Evolutionary conservation across 169 alveolate genomes (phyloP), one percentile per base, ranked within the genome.

Genomic region (Plasmodium malariae): DNA sequence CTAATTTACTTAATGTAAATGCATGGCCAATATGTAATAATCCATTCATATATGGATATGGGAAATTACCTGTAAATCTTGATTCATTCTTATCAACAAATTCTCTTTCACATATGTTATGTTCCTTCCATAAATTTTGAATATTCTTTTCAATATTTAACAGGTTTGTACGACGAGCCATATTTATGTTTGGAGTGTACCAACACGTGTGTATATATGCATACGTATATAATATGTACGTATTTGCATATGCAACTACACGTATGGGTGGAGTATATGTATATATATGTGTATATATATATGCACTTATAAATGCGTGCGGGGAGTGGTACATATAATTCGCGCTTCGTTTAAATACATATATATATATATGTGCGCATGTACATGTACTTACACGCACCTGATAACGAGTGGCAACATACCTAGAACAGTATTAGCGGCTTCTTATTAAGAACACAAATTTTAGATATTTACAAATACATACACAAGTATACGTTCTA

Each of bases 21-120:
- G 98, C 99, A 89, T 99, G 99, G 0, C 99, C 99, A 63, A 99
- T 94, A 88, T 99, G 99, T 74, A 99, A 94, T 89, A 98, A 93
- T 0, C 99, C 99, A 88, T 99, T 99, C 99, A 98, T 98, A 85
- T 99, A 99, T 0, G 99, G 99, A 89, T 96, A 98, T 36, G 99
- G 99, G 93, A 99, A 99, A 7, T 99, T 98, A 51, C 97, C 94
- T 88, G 98, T 96, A 95, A 94, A 98, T 93, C 98, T 98, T 57
- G 94, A 95, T 60, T 97, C 95, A 43, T 88, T 93, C 0, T 91
- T 93, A 70, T 92, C 95, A 12, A 88, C 45, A 5, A 97, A 96
- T 60, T 96, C 93, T n/a, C 98, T 95, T 72, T 97, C 98, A 85
- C 91, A 95, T 17, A 95, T 94, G 69, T 94, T 91, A 51, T 95